phyloP scores from a whole-genome alignment of 352 stramenopile genomes.

The Pythium plurisporium region DNA sequence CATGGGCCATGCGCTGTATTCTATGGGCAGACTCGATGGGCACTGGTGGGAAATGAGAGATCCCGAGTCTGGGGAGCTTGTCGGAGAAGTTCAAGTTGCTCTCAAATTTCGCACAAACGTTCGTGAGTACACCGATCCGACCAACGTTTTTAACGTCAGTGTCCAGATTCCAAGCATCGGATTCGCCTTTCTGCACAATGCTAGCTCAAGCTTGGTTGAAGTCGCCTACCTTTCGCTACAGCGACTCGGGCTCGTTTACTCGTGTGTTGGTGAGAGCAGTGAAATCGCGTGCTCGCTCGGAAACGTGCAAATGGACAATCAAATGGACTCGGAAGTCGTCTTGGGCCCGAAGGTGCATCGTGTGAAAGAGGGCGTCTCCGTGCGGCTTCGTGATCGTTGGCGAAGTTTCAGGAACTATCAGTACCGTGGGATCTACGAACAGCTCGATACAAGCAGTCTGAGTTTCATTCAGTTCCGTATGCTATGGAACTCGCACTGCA shows the following conservation, averaged over 20 bases:
- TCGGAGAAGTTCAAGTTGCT: slow-evolving; percentile 78
- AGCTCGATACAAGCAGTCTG: slow-evolving; percentile 60
- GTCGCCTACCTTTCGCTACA: slow-evolving; percentile 86
- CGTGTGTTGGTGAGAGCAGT: slow-evolving; percentile 67
- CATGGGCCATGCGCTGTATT: slow-evolving; percentile 61
- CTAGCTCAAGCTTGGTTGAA: slow-evolving; percentile 78
- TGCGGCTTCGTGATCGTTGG: slow-evolving; percentile 81
- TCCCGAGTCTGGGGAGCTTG: slow-evolving; percentile 60
- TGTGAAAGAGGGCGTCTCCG: slow-evolving; percentile 82
- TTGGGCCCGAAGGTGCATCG: slow-evolving; percentile 76
- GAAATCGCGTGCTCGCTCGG: slow-evolving; percentile 79
- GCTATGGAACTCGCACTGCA: slow-evolving; percentile 81
- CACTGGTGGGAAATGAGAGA: slow-evolving; percentile 85
- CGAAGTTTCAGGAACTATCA: slow-evolving; percentile 80
- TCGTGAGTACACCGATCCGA: slow-evolving; percentile 44
- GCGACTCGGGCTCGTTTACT: slow-evolving; percentile 73
- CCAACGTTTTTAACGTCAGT: slow-evolving; percentile 70
- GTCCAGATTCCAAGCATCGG: slow-evolving; percentile 78
- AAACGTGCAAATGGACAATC: slow-evolving; percentile 88
- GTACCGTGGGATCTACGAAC: slow-evolving; percentile 77
- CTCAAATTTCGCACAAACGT: slow-evolving; percentile 77
- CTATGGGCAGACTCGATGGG: slow-evolving; percentile 63
- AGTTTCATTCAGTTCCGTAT: slow-evolving; percentile 84
- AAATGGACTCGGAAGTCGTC: slow-evolving; percentile 86
- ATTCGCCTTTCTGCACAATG: slow-evolving; percentile 81